A percentile compares a stretch with the other conserved stretches of the same genome.
These are phyloP conservation scores for Nakazawaea ambrosiae DNA, from an alignment of 805 yeast species.

Conservation along the genomic window DNA sequence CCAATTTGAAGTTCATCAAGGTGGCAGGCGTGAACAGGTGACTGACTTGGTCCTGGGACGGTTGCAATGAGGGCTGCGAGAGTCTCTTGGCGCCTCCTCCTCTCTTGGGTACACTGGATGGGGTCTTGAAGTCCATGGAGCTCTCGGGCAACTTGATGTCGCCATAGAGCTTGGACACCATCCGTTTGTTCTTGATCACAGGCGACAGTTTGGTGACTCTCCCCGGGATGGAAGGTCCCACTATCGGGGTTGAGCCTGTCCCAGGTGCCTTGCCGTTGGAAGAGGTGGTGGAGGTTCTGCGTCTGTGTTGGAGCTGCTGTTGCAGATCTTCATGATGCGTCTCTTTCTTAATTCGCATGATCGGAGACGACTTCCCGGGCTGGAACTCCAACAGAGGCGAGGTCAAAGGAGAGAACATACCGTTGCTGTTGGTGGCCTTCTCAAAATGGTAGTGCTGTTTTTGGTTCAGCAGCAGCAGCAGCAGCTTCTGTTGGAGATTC, in stretches of 20 bases:
- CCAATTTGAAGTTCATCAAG: conserved; percentile 19
- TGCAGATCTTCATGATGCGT: conserved; percentile 1
- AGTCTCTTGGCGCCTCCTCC: no score
- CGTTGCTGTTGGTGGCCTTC: conserved; percentile 14
- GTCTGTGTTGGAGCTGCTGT: neutral
- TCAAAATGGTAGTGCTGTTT: neutral
- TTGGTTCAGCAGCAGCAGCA: neutral
- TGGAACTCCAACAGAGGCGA: conserved; percentile 62
- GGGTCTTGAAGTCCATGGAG: conserved; percentile 11
- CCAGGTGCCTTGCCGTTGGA: neutral
- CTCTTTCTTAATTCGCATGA: conserved; percentile 14
- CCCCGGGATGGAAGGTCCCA: conserved; percentile 6
- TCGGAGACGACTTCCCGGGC: conserved; percentile 15
- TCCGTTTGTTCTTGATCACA: conserved; percentile 6
- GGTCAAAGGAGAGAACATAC: conserved; percentile 43
- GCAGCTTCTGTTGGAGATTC: neutral
- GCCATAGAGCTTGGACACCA: conserved; percentile 3
- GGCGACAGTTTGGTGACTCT: conserved; percentile 10
- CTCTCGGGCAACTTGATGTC: conserved; percentile 12
- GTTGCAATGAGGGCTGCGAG: neutral
- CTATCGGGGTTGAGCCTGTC: conserved; percentile 7
- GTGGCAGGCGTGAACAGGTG: conserved; percentile 24
- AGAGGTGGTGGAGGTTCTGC: neutral
- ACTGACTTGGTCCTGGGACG: neutral
- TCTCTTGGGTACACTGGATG: conserved; percentile 5